Evolutionary conservation across 306 rosid genomes (phyloP).

Genomic region (Prunus salicina): DNA sequence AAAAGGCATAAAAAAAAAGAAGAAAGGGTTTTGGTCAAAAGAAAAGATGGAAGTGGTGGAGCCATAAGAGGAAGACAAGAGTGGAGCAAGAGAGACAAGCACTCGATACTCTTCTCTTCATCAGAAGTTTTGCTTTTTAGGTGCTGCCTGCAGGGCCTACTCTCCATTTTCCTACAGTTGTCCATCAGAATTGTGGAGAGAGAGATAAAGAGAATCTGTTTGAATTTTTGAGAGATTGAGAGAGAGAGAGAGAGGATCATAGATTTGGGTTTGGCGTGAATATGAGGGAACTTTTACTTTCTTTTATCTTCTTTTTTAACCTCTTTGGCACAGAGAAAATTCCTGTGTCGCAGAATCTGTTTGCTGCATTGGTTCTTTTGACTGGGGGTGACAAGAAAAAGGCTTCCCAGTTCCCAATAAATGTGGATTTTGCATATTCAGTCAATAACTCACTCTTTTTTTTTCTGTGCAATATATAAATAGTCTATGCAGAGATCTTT

Average conservation of each 20-base stretch:
- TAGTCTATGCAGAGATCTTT: not conserved
- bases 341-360: conserved; percentile 21
- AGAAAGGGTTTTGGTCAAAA: conserved; percentile 51
- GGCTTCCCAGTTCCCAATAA: conserved; percentile 9
- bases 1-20: not conserved
- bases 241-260: not conserved
- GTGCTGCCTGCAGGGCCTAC: conserved; percentile 39
- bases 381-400: conserved; percentile 10
- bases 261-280: conserved; percentile 3
- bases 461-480: not conserved
- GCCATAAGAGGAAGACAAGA: conserved; percentile 31
- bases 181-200: conserved; percentile 8
- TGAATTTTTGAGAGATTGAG: not conserved
- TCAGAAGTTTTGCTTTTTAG: conserved; percentile 54
- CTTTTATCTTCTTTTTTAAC: conserved; percentile 18
- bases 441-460: not conserved
- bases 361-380: conserved; percentile 18
- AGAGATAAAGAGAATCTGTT: conserved; percentile 4
- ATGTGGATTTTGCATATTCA: conserved; percentile 12
- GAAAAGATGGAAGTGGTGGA: conserved; percentile 36
- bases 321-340: conserved; percentile 14
- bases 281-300: conserved; percentile 4
- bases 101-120: conserved; percentile 39
- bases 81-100: conserved; percentile 34
- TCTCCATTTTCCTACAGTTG: conserved; percentile 32